Base-by-base conservation (phyloP, 352 stramenopile genomes). In the Globisporangium heterothallicum region DNA sequence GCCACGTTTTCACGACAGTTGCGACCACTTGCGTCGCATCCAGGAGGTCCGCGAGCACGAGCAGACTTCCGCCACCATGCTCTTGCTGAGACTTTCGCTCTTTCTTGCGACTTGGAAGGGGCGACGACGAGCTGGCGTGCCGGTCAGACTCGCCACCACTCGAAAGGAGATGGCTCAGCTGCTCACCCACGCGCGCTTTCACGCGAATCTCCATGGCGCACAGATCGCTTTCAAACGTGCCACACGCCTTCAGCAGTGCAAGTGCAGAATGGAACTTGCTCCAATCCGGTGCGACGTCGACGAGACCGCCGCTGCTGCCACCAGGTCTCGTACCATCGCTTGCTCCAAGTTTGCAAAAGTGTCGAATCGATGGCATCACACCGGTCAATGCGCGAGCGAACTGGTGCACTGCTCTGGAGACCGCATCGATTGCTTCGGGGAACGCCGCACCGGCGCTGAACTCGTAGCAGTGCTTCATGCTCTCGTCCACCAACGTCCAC, bases 231-330 rank as follows among this genome's bases (percentile, higher is more conserved):
- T 87, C 73, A 27, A 91, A 44, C 35, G 57, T 59, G 1, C 80
- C 80, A 9, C 75, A 83, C 0, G 76, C 70, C 35, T 71, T 84
- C 1, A 91, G 58, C 32, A 91, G 63, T 12, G 78, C 72, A 12
- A 91, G 59, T 3, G 77, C 69, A 3, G 69, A 68, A 47, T 91
- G 80, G 53, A 91, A 91, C n/a, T 78, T 72, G 46, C 68, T 78
- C 77, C 80, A 91, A 48, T 88, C 75, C 3, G 66, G 66, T 12
- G 65, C 56, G 13, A 41, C 36, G 14, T 34, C 16, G 19, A n/a
- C n/a, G n/a, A n/a, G n/a, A n/a, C n/a, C n/a, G n/a, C n/a, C n/a
- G n/a, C n/a, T n/a, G n/a, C n/a, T n/a, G n/a, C n/a, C n/a, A n/a
- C n/a, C n/a, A n/a, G n/a, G n/a, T n/a, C n/a, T n/a, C n/a, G n/a